Evolutionary conservation across 2,329 filamentous ascomycete species (phyloP), one percentile per base, ranked within the genome.

Genomic region (Leptographium wingfieldii): DNA sequence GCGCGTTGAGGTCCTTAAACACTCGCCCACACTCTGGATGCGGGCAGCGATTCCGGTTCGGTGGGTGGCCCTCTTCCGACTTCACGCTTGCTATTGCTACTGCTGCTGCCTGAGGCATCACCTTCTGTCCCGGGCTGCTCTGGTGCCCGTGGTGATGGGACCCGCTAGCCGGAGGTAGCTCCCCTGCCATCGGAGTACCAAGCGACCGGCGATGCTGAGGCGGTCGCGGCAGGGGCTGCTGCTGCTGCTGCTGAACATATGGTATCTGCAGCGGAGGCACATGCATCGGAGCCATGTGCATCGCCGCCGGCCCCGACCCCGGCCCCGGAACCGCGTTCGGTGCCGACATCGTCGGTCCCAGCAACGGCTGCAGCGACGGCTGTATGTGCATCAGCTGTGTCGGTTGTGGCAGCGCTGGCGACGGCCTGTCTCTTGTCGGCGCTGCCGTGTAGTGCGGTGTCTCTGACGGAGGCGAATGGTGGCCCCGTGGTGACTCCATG

Each of bases 1-100:
- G 94, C 5, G 94, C 91, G 67, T 94, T 78, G 16, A 86, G 72
- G 63, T 86, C 83, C 66, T 85, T 83, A 70, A 83, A 82, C 6
- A 81, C 74, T 46, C 80, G 78, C 14, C 80, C 81, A 62, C 81
- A 84, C 53, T 82, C 80, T 1, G 80, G 78, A 61, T 81, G 77
- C 27, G 80, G 79, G 64, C 81, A 83, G 51, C 77, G 74, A 57
- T 74, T 77, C 46, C 76, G 73, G 60, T 76, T 76, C 38, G 75
- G 73, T 3, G 69, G 66, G 7, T 61, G 61, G 5, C 69, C 67
- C 22, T 69, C 67, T 43, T 68, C 68, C 9, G 69, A 65, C 29
- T 70, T 69, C 57, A 65, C 72, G 63, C 65, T 68, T 19, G 57
- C 43, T 48, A 16, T 16, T 22, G 3, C 43, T 16, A 7, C 51